Base-by-base conservation (phyloP, 768 basidiomycete species). In the Daedaleopsis nitida region DNA sequence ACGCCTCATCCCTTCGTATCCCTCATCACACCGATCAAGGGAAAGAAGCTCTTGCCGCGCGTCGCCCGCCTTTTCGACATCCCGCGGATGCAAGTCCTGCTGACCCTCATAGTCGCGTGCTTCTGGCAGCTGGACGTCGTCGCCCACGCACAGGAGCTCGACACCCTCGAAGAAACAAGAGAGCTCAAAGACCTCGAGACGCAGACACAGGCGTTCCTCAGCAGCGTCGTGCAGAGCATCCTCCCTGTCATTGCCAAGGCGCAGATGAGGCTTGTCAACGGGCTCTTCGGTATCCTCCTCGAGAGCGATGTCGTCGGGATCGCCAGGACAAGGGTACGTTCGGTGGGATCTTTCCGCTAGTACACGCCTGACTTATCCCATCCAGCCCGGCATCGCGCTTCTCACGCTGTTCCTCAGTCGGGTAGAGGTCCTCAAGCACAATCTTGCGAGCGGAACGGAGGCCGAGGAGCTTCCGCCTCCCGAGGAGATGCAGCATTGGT, bases 1-100 rank as follows among this genome's bases (percentile, higher is more conserved):
- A 83, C 91, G 64, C 96, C 96, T 3, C 97, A 99, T 77, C 97
- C 97, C 2, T 98, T 99, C 77, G 87, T 99, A 66, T 94, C 96
- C 3, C 81, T 99, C 37, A 82, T 99, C 51, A 83, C 82, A 19
- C 88, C 92, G 5, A 84, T 84, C 66, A 99, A 99, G 75, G 97
- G 97, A 58, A 98, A 98, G 78, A 88, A 88, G 62, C 82, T 99
- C 24, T 80, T 99, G 13, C 91, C 94, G 4, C 88, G 97, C 48
- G 84, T 95, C 14, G 87, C 93, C 11, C 88, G 96, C 19, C 90
- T 94, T 66, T 83, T 98, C 17, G 83, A 83, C 63, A 81, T 85
- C 35, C 80, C 89, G 51, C 88, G 91, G 70, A 88, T 93, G 82
- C 83, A 94, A 42, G 94, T 92, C 6, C 78, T 98, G 24, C 78